phyloP scores from a whole-genome alignment of 176 grass and related monocot species.

The Saccharum officinarum region DNA sequence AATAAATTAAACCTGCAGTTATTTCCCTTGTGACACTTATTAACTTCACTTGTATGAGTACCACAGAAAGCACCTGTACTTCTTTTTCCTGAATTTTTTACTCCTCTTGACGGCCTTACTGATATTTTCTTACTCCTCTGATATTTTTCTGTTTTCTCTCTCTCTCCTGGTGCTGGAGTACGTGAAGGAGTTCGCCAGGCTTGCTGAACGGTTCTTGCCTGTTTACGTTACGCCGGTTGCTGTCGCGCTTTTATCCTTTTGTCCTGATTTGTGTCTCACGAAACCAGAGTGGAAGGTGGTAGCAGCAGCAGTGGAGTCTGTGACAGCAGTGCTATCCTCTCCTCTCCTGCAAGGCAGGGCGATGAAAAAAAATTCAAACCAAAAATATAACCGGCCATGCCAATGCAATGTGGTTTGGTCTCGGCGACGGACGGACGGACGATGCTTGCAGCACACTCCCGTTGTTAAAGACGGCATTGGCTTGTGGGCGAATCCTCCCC shows the following conservation, averaged over 20 bases:
- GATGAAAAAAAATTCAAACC: neutral
- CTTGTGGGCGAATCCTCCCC: constrained; percentile 28
- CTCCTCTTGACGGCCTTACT: neutral
- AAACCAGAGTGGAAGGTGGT: neutral
- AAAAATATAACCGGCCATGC: too few species aligned
- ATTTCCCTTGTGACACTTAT: neutral
- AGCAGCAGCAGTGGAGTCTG: neutral
- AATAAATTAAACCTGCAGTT: constrained; percentile 3
- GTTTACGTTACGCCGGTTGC: constrained; percentile 33
- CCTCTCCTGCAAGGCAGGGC: neutral
- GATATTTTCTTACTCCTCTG: neutral
- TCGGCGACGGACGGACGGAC: neutral
- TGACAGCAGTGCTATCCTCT: neutral
- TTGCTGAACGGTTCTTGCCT: constrained; percentile 13
- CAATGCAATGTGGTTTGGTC: neutral
- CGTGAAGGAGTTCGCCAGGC: neutral
- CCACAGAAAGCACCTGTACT: constrained; percentile 17
- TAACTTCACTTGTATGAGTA: neutral
- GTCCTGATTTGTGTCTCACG: constrained; percentile 38
- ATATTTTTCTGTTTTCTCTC: neutral
- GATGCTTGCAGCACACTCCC: constrained; percentile 14
- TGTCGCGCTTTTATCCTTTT: constrained; percentile 45
- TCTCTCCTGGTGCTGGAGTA: neutral
- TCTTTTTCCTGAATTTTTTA: neutral
- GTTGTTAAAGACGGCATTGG: neutral